phyloP scores from a whole-genome alignment of 2,329 filamentous ascomycete genomes.

The Bipolaris victoriae region DNA sequence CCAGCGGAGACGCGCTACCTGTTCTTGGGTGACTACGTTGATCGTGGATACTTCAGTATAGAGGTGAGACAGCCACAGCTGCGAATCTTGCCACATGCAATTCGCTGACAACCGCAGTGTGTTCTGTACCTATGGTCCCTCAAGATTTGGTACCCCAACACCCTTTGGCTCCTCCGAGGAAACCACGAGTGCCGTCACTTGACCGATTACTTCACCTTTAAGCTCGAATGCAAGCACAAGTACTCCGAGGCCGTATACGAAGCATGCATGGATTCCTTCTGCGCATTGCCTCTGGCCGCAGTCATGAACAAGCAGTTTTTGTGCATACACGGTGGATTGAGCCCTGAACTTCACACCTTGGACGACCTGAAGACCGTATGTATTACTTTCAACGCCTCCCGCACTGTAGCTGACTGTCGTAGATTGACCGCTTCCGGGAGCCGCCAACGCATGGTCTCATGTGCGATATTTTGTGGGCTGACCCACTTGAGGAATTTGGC shows the following conservation, averaged over 20 bases:
- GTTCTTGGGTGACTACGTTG: constrained; percentile 97
- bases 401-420: constrained; percentile 26
- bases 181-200: constrained; percentile 99
- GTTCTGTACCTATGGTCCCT: constrained; percentile 96
- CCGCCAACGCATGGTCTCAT: constrained; percentile 96
- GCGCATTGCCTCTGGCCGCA: constrained; percentile 86
- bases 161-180: constrained; percentile 92
- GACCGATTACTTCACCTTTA: constrained; percentile 99
- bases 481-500: constrained; percentile 96
- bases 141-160: constrained; percentile 99
- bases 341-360: constrained; percentile 92
- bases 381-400: background rate
- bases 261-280: constrained; percentile 98
- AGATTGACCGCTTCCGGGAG: constrained; percentile 98
- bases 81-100: background rate
- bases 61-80: constrained; percentile 61
- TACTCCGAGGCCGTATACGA: constrained; percentile 97
- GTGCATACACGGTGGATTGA: constrained; percentile 96
- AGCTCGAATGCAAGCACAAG: constrained; percentile 99
- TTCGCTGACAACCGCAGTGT: constrained; percentile 62
- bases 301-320: constrained; percentile 99
- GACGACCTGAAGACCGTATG: constrained; percentile 89
- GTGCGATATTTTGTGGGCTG: constrained; percentile 99
- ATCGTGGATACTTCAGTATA: constrained; percentile 98
- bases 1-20: constrained; percentile 95